These are phyloP conservation scores for Paecilomyces sp. DNA, from an alignment of 2,329 filamentous ascomycete species.

Conservation along the genomic window DNA sequence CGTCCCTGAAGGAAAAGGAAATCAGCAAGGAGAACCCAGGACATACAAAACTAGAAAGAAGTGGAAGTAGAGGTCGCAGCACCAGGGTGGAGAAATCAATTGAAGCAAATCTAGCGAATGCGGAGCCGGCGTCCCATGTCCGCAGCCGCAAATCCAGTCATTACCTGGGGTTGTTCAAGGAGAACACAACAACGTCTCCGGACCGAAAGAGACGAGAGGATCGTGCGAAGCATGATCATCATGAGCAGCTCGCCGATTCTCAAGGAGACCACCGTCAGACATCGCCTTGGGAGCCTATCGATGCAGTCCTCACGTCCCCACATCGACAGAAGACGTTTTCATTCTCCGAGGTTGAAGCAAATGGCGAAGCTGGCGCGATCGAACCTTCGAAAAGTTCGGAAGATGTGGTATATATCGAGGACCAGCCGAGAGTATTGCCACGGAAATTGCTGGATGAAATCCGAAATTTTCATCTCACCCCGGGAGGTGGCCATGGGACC, in stretches of 20 bases:
- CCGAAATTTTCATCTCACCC: constrained; percentile 47
- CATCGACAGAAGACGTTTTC: background rate
- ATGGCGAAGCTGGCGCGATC: background rate
- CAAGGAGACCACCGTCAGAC: constrained; percentile 4
- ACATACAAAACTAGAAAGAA: constrained; percentile 24
- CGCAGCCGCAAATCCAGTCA: constrained; percentile 61
- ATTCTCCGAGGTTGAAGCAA: background rate
- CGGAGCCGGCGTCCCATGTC: constrained; percentile 47
- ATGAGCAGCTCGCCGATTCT: constrained; percentile 18
- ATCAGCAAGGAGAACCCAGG: constrained; percentile 8
- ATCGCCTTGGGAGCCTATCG: background rate
- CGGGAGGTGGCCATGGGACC: constrained; percentile 37
- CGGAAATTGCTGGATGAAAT: constrained; percentile 50
- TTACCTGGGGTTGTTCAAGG: constrained; percentile 58
- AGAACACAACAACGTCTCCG: constrained; percentile 49
- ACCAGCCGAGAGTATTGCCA: constrained; percentile 27
- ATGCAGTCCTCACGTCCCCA: background rate
- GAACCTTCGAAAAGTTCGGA: constrained; percentile 6
- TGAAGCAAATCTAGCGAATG: constrained; percentile 54
- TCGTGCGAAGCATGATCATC: constrained; percentile 30
- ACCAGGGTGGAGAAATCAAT: constrained; percentile 54
- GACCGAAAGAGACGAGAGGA: constrained; percentile 45
- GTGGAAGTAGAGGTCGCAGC: constrained; percentile 36
- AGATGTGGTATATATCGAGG: constrained; percentile 6
- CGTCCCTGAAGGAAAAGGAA: constrained; percentile 3